Base-by-base conservation (phyloP, 1,284 basidiomycete species). In the Pterulicium gracile region DNA sequence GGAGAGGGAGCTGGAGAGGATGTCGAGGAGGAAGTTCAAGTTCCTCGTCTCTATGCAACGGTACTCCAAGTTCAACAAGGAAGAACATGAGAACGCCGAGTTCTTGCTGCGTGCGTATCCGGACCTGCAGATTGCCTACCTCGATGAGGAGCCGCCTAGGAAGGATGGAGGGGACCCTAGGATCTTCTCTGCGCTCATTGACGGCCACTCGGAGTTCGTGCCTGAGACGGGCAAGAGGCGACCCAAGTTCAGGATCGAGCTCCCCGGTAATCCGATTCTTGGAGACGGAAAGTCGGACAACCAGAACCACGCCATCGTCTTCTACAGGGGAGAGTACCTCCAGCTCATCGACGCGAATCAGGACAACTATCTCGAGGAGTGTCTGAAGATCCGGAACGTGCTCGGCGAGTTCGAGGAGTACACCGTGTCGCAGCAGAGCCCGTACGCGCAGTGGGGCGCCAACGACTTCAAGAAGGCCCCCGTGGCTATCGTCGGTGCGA, bases 211-310 rank as follows among this genome's bases (percentile, higher is more conserved):
- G 47, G 95, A 98, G 66, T 92, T 98, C 61, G 70, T 89, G 46
- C 79, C 90, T 12, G 87, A 89, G 58, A 91, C 85, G 44, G 93
- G 93, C 40, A 81, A 85, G 51, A 79, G 95, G 49, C 73, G 88
- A 35, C 95, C 95, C 54, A 99, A 98, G 73, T 98, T 98, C 81
- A 83, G 94, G 52, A 88, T 99, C 62, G 95, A 99, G 69, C 76
- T 98, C 17, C 95, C 96, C 24, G 95, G 95, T 44, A 98, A 98
- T 71, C 95, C 95, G 1, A 98, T 98, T 68, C 78, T 98, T 45
- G 96, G 96, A 53, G 96, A 98, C 62, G 96, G 95, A 54, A 98
- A 98, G 70, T 96, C 93, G 47, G 95, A 98, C 73, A 98, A 98
- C 68, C 96, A 98, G 77, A 98, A 98, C 66, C 95, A 98, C 59